phyloP scores from a whole-genome alignment of 257 asterid species.

The Plantago elongata region DNA sequence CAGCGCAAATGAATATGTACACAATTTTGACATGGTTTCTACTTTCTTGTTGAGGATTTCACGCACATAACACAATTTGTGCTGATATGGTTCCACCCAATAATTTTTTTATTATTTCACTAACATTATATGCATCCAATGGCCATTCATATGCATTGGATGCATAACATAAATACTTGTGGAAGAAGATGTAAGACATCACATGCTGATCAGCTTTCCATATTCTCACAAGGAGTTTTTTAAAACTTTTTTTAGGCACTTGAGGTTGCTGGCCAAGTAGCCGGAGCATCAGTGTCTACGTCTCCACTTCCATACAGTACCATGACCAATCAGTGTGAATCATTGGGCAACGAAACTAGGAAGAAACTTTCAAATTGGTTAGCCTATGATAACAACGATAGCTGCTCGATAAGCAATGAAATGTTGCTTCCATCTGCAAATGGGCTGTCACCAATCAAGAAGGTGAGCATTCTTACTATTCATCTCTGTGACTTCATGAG shows the following conservation, averaged over 20 bases:
- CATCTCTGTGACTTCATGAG: neutral
- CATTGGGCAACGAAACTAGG: slow-evolving; percentile 78
- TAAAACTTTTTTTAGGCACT: slow-evolving; percentile 91
- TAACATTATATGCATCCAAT: too few relatives aligned
- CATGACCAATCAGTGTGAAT: slow-evolving; percentile 86
- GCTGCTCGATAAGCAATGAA: slow-evolving; percentile 22
- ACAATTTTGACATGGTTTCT: too few relatives aligned
- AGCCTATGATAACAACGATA: slow-evolving; percentile 43
- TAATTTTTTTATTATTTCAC: too few relatives aligned
- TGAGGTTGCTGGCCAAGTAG: slow-evolving; percentile 98
- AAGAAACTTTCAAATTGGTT: slow-evolving; percentile 94
- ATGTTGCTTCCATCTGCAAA: slow-evolving; percentile 30
- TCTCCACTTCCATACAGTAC: slow-evolving; percentile 89
- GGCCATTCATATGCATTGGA: neutral
- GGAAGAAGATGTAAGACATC: neutral
- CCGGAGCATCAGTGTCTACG: slow-evolving; percentile 85
- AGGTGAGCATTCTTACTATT: slow-evolving; percentile 35
- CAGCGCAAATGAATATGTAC: too few relatives aligned
- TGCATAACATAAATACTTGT: neutral
- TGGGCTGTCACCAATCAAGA: slow-evolving; percentile 40
- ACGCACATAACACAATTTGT: too few relatives aligned
- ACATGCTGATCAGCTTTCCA: neutral
- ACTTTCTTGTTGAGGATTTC: too few relatives aligned
- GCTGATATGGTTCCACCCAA: too few relatives aligned
- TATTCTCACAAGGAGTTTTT: slow-evolving; percentile 7